Conservation (phyloP, 2,329 filamentous ascomycete species). For the Ophioceras dolichostomum region DNA sequence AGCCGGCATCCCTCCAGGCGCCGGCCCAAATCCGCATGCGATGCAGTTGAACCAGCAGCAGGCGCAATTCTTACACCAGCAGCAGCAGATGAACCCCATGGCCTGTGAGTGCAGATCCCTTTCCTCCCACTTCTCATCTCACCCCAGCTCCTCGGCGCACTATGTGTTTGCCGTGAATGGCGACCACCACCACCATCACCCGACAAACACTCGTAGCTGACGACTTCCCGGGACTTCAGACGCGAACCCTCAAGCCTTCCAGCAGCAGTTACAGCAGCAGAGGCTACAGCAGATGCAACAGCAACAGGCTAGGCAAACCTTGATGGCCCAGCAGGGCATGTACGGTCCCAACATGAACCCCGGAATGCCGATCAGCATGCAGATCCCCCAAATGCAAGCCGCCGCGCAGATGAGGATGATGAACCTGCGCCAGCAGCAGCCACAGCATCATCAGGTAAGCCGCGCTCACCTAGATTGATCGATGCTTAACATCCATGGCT, state of each 20-base stretch:
- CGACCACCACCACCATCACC: no score
- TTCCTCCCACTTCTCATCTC: background rate
- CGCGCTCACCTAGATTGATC: no score
- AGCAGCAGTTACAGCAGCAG: conserved; percentile 38
- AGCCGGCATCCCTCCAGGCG: conserved; percentile 56
- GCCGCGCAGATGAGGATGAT: conserved; percentile 14
- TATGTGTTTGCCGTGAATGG: no score
- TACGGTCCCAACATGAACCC: conserved; percentile 15
- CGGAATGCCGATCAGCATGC: conserved; percentile 41
- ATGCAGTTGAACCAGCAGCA: conserved; percentile 50
- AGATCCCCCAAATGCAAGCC: conserved; percentile 25
- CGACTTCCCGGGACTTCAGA: conserved; percentile 4
- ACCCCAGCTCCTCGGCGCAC: no score
- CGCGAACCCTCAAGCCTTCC: conserved; percentile 18
- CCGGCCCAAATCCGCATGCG: conserved; percentile 52
- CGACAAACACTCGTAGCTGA: no score
- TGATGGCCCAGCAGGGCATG: conserved; percentile 40
- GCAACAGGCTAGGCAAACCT: conserved; percentile 34
- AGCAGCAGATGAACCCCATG: conserved; percentile 29
- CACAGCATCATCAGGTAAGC: conserved; percentile 5
- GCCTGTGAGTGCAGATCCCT: conserved; percentile 15
- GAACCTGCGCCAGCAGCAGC: conserved; percentile 9
- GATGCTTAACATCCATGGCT: no score
- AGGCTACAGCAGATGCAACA: conserved; percentile 42
- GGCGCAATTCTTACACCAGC: conserved; percentile 44